Conservation (phyloP, 768 basidiomycete species). For the Tylopilus subfusipes region DNA sequence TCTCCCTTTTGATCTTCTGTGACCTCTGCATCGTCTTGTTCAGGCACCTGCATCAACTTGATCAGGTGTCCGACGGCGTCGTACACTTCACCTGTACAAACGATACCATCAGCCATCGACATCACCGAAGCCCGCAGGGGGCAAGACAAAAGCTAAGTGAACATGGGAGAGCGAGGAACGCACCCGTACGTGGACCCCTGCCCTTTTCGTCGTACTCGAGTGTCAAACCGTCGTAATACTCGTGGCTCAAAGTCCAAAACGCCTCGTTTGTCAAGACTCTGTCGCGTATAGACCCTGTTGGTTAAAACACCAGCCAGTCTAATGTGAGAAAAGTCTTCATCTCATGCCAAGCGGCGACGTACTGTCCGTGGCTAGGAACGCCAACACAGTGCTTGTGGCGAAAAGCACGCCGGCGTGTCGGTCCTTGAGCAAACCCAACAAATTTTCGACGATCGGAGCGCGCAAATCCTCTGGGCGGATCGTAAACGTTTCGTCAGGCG, state of each 20-base stretch:
- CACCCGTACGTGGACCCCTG: conserved; percentile 12
- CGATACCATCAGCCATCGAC: neutral
- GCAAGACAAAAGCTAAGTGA: neutral
- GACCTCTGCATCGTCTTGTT: neutral
- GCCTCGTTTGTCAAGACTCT: conserved; percentile 7
- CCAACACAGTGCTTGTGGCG: conserved; percentile 13
- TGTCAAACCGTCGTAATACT: conserved; percentile 19
- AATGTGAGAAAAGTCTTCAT: neutral
- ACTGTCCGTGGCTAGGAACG: conserved; percentile 15
- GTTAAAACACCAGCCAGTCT: neutral
- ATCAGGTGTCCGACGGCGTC: conserved; percentile 22
- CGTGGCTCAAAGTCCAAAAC: conserved; percentile 19
- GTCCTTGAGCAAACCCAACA: conserved; percentile 19
- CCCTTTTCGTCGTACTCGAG: conserved; percentile 14
- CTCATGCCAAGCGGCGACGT: neutral
- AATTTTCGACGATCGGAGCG: conserved; percentile 2
- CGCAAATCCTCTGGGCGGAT: conserved; percentile 11
- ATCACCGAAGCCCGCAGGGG: too few species aligned
- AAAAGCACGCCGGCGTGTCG: conserved; percentile 15
- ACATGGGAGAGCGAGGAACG: neutral
- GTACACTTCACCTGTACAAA: conserved; percentile 23
- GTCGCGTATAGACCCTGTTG: conserved; percentile 16
- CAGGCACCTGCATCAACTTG: conserved; percentile 14
- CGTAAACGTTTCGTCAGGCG: neutral
- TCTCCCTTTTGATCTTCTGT: neutral